These are phyloP conservation scores for Cladobotryum mycophilum DNA, from an alignment of 2,329 filamentous ascomycete species.

Conservation along the genomic window DNA sequence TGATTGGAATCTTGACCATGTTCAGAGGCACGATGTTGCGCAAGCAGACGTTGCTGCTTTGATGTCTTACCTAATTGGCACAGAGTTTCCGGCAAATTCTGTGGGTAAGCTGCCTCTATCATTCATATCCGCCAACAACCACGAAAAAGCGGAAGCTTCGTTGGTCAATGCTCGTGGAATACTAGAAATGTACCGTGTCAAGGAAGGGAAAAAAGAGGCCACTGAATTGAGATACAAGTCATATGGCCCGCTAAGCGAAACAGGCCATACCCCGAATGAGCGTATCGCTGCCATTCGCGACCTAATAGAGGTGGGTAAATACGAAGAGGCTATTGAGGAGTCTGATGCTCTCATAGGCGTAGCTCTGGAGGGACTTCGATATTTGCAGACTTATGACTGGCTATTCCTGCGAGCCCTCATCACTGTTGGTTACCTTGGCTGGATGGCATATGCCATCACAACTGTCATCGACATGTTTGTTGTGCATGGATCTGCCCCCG, in stretches of 20 bases:
- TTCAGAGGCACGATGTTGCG: constrained; percentile 82
- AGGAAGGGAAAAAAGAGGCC: constrained; percentile 75
- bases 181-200: constrained; percentile 92
- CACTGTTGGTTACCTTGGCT: constrained; percentile 85
- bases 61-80: constrained; percentile 86
- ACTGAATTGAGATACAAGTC: constrained; percentile 72
- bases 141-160: constrained; percentile 77
- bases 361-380: constrained; percentile 76
- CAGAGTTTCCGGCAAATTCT: constrained; percentile 91
- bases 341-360: constrained; percentile 71
- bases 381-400: constrained; percentile 98
- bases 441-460: constrained; percentile 88
- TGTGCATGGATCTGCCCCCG: constrained; percentile 60
- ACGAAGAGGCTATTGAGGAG: constrained; percentile 72
- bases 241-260: constrained; percentile 62
- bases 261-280: constrained; percentile 56
- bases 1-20: constrained; percentile 76
- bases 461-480: constrained; percentile 87
- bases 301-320: constrained; percentile 59
- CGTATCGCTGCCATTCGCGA: constrained; percentile 61
- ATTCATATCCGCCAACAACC: constrained; percentile 65
- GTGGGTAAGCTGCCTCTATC: constrained; percentile 86
- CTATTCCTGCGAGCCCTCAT: constrained; percentile 85
- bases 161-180: constrained; percentile 81
- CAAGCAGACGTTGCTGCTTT: constrained; percentile 92